Evolutionary conservation across 192 early-diverging fungal genomes (phyloP), one percentile per base, ranked within the genome.

Genomic region (Coemansia sp.): DNA sequence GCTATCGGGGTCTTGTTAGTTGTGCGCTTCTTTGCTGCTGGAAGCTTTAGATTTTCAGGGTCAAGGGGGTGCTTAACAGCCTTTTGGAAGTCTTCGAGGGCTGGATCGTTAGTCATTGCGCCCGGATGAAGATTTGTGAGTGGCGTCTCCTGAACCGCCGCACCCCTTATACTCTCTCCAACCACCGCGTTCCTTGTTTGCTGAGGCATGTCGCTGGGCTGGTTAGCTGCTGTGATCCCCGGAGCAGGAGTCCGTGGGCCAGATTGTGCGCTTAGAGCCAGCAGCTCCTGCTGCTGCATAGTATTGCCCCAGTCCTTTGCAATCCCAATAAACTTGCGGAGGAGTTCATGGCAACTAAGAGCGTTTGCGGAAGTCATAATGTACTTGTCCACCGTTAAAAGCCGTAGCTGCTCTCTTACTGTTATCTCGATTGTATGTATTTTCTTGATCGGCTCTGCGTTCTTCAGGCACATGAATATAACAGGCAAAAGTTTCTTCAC

Each of bases 1-100:
- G 22, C 42, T 9, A 45, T 18, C 40, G 26, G 37, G 43, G 21
- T 18, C 57, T 73, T 82, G 48, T 48, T n/a, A 16, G 47, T 19
- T 1, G 71, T 62, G 5, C 80, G 71, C 67, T 75, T 82, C 72
- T 82, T 82, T 8, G 75, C 37, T 10, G 69, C 62, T 8, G 80
- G 80, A 0, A 82, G 80, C 54, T 65, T 73, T 40, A 82, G 76
- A 32, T 59, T 82, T 19, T 42, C 68, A 0, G 71, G 67, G 39
- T 82, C 80, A 49, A 82, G 66, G 56, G 75, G 80, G 21, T 83
- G 80, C 64, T 83, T 83, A 36, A 78, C 80, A 1, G 80, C 80
- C 55, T 71, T 71, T 43, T 77, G 73, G 45, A 83, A 83, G 55
- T 69, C 65, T 45, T 78, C 80, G 18, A 78, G 63, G 26, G 76